Conservation (phyloP, 2,329 filamentous ascomycete genomes). For the Scedosporium minutisporum region DNA sequence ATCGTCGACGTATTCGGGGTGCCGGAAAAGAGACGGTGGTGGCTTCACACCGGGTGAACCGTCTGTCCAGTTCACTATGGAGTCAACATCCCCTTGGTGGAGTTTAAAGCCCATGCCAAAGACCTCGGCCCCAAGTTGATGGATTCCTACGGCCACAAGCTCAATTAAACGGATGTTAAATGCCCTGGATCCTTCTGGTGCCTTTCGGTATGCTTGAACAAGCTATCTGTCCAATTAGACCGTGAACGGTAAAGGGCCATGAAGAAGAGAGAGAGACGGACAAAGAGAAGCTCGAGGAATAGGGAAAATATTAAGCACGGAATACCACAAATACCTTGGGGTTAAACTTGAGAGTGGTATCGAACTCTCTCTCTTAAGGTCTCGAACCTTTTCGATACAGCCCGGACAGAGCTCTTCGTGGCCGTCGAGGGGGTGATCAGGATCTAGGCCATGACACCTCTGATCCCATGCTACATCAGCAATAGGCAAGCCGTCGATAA, state of each 20-base stretch:
- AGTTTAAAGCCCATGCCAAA: constrained; percentile 13
- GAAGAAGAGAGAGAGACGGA: too few relatives aligned
- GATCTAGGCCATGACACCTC: background rate
- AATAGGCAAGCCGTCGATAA: background rate
- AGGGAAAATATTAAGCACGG: too few relatives aligned
- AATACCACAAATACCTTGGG: too few relatives aligned
- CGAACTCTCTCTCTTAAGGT: constrained; percentile 10
- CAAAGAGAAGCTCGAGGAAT: too few relatives aligned
- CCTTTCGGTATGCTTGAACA: constrained; percentile 14
- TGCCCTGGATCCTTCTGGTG: constrained; percentile 13
- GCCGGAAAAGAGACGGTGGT: constrained; percentile 17
- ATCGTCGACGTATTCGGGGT: constrained; percentile 15
- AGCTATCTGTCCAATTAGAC: too few relatives aligned
- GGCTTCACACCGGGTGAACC: background rate
- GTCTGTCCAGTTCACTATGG: constrained; percentile 12
- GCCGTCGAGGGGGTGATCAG: background rate
- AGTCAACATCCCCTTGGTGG: constrained; percentile 15
- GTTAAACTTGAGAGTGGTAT: constrained; percentile 8
- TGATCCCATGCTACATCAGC: background rate
- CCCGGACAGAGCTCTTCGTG: constrained; percentile 14
- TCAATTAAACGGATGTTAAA: constrained; percentile 22
- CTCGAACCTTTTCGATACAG: constrained; percentile 8
- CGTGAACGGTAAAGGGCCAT: too few relatives aligned
- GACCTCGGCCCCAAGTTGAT: constrained; percentile 18
- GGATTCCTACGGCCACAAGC: constrained; percentile 17